Evolutionary conservation across 352 stramenopile genomes (phyloP), one percentile per base, ranked within the genome.

Genomic region (Hyaloperonospora arabidopsidis): DNA sequence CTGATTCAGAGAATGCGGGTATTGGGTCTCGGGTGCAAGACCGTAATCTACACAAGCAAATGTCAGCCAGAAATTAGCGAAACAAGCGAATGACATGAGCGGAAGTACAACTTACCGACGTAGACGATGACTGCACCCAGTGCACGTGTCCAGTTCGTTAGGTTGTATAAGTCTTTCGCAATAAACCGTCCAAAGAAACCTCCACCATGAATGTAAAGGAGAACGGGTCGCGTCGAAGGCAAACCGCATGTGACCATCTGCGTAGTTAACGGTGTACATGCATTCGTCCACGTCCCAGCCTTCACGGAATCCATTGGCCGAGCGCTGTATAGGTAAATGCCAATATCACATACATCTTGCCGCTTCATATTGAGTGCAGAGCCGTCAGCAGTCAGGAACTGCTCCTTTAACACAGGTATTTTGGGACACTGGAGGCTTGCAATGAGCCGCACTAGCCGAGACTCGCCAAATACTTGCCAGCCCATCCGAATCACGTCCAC

Each of bases 111-210:
- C 72, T 36, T 76, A 90, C 82, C 82, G 25, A 94, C 75, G 63
- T 93, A 95, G 49, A 95, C 81, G 38, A 95, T 89, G 10, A 93
- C 79, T 1, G 72, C 79, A n/a, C 83, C 79, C 11, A 93, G 67
- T 10, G 63, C 65, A 8, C 68, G 67, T 0, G 80, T 79, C 86
- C 84, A 95, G 19, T 68, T 59, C 1, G 76, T 86, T 50, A 93
- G 45, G 38, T 86, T 90, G 43, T 86, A 72, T 8, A 84, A 82
- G 53, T 95, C 85, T 48, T 89, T 90, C 10, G 81, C 84, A 51
- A 95, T 86, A 58, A 93, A 93, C n/a, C 81, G 75, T 0, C 79
- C 84, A 39, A 95, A 92, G 54, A 93, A 95, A 1, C 84, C 86
- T 11, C 86, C 86, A 18, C 86, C 86, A 40, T 95, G 86, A 29